Evolutionary conservation across 495 filamentous ascomycete genomes (phyloP).

Genomic region (Jackrogersella multiformis): DNA sequence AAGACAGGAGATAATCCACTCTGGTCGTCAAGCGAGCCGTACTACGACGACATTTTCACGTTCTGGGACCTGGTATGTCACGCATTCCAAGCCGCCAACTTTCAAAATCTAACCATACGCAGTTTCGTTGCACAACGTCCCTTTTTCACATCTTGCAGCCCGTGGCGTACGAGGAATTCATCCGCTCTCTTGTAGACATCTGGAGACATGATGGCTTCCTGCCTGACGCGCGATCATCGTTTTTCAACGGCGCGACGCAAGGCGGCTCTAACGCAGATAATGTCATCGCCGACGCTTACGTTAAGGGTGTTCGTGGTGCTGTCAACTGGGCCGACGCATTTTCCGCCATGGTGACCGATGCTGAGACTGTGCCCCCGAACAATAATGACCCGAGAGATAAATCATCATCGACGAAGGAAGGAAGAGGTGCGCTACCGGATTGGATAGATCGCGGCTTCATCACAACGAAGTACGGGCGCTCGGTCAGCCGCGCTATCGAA

Average conservation of each 20-base stretch:
- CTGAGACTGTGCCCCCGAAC: constrained; percentile 67
- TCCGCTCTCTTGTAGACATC: constrained; percentile 76
- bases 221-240: constrained; percentile 71
- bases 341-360: constrained; percentile 74
- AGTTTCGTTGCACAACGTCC: constrained; percentile 70
- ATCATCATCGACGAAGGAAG: constrained; percentile 73
- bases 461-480: constrained; percentile 67
- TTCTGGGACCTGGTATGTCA: constrained; percentile 59
- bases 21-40: constrained; percentile 73
- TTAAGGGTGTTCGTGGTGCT: constrained; percentile 71
- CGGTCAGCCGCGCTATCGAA: constrained; percentile 73
- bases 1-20: constrained; percentile 75
- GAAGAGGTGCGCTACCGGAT: constrained; percentile 74
- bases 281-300: constrained; percentile 77
- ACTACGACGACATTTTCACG: constrained; percentile 68
- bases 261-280: constrained; percentile 80
- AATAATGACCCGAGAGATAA: constrained; percentile 68
- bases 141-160: constrained; percentile 75
- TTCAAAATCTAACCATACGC: constrained; percentile 2
- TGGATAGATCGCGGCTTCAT: constrained; percentile 73
- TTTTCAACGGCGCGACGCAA: constrained; percentile 75
- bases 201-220: constrained; percentile 73
- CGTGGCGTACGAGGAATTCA: constrained; percentile 67
- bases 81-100: neutral
- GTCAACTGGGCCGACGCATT: constrained; percentile 77